Evolutionary conservation across 108 stramenopile species (phyloP).

Genomic region (Nitzschia sp.): DNA sequence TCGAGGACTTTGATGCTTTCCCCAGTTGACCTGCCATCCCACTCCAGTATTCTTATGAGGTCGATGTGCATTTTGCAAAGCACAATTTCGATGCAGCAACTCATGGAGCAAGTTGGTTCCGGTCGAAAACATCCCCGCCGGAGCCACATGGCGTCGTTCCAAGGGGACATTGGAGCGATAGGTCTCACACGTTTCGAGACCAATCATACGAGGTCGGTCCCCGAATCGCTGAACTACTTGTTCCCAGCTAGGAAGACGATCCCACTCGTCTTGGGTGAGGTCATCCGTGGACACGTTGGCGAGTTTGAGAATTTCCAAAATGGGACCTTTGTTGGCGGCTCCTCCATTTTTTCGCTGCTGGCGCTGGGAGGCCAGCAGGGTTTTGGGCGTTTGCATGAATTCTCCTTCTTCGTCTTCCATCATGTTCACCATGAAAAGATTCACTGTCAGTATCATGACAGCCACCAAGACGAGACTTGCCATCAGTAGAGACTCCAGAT

Average conservation of each 20-base stretch:
- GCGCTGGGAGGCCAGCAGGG: not conserved
- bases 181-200: conserved; percentile 57
- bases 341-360: not conserved
- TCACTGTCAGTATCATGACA: not conserved
- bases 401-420: too few relatives aligned
- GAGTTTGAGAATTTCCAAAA: conserved; percentile 6
- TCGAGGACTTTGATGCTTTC: conserved; percentile 59
- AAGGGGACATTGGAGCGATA: conserved; percentile 34
- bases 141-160: conserved; percentile 40
- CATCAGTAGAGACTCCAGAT: too few relatives aligned
- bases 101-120: conserved; percentile 79
- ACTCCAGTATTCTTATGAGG: conserved; percentile 27
- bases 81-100: conserved; percentile 65
- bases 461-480: not conserved
- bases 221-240: conserved; percentile 57
- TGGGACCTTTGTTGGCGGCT: not conserved
- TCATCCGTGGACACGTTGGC: not conserved
- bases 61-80: conserved; percentile 56
- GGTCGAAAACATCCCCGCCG: conserved; percentile 84
- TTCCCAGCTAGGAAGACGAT: conserved; percentile 37
- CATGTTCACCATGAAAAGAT: not conserved
- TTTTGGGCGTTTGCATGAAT: not conserved
- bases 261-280: not conserved
- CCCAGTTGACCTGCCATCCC: conserved; percentile 71
- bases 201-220: conserved; percentile 39